phyloP scores from a whole-genome alignment of 192 early-diverging fungal species.

The Coemansia sp. region DNA sequence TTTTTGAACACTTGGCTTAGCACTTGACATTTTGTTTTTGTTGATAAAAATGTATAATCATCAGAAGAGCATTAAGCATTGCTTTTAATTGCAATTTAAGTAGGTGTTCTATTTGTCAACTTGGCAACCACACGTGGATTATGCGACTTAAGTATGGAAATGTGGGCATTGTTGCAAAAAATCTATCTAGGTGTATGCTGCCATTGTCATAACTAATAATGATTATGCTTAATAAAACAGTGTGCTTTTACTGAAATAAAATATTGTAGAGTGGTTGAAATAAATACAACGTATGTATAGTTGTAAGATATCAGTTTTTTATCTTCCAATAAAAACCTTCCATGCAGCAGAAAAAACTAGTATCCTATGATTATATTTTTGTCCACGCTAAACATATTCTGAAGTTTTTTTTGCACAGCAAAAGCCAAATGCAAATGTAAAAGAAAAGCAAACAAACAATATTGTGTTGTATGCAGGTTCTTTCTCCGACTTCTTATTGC shows the following conservation, averaged over 20 bases:
- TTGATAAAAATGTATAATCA: not conserved
- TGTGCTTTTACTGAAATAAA: not conserved
- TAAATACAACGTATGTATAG: not conserved
- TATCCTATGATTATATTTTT: not conserved
- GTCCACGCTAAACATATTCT: not conserved
- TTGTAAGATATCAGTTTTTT: not conserved
- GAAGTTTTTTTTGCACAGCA: not conserved
- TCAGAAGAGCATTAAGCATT: not conserved
- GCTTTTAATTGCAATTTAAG: not conserved
- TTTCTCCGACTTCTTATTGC: not conserved
- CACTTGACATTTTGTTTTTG: not conserved
- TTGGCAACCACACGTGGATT: conserved; percentile 1
- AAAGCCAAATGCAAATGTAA: not conserved
- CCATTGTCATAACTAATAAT: not conserved
- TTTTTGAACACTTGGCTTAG: not conserved
- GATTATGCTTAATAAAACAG: not conserved
- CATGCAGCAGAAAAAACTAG: not conserved
- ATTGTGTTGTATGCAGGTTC: not conserved
- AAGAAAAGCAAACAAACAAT: not conserved
- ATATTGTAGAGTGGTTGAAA: not conserved
- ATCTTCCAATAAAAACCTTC: not conserved
- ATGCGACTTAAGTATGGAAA: not conserved
- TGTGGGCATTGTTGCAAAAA: not conserved
- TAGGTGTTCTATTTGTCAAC: not conserved
- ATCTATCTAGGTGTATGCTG: not conserved